Evolutionary conservation across 2,329 filamentous ascomycete genomes (phyloP).

Genomic region (Pezicula radicicola): DNA sequence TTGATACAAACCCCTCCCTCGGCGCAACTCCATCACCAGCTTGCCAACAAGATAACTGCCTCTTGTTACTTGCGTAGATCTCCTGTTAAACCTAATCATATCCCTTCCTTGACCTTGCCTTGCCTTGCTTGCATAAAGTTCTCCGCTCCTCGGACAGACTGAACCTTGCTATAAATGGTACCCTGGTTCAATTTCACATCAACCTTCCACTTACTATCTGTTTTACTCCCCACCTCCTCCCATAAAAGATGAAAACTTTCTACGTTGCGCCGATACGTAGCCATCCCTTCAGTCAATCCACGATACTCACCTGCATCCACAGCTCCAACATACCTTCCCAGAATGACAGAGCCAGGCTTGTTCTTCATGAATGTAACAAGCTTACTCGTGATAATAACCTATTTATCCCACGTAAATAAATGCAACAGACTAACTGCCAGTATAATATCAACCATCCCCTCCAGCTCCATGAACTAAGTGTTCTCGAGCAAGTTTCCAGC

Average conservation of each 20-base stretch:
- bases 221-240: background rate
- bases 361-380: constrained; percentile 11
- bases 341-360: constrained; percentile 28
- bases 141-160: no score
- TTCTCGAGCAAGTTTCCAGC: background rate
- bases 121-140: no score
- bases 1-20: no score
- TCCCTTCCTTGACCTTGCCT: no score
- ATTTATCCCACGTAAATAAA: constrained; percentile 35
- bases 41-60: no score
- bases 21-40: no score
- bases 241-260: constrained; percentile 3
- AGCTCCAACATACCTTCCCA: constrained; percentile 35
- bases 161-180: no score
- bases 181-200: background rate
- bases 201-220: background rate
- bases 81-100: no score
- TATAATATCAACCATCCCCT: constrained; percentile 36
- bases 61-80: no score
- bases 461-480: constrained; percentile 17
- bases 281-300: background rate
- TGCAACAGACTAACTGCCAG: constrained; percentile 40
- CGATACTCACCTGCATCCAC: background rate
- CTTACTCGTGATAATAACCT: constrained; percentile 30
- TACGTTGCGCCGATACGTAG: background rate